Percentiles rank a stretch among this genome's conserved stretches.
Conservation (phyloP, 2,329 filamentous ascomycete species). For the Fusarium chlamydosporum region DNA sequence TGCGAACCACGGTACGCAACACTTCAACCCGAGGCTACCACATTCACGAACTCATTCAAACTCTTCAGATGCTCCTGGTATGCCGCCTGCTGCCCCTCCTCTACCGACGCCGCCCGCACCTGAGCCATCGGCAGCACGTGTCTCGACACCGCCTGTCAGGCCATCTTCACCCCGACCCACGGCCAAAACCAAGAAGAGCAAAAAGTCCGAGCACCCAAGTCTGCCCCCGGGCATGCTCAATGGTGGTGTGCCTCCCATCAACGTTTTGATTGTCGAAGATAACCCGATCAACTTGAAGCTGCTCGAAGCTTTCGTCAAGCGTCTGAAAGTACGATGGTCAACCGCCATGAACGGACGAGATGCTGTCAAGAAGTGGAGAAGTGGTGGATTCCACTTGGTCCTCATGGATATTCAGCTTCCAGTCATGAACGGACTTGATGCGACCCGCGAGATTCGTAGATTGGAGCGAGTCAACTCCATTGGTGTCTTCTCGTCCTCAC, state of each 20-base stretch:
- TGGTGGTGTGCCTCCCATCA: constrained; percentile 91
- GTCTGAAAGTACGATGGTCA: constrained; percentile 94
- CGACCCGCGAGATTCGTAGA: constrained; percentile 92
- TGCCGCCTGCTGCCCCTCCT: constrained; percentile 65
- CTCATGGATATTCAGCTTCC: constrained; percentile 99
- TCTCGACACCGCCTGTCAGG: constrained; percentile 67
- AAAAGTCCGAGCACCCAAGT: constrained; percentile 64
- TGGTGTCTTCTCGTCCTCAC: constrained; percentile 85
- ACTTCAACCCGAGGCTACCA: constrained; percentile 57
- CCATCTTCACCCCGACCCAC: constrained; percentile 64
- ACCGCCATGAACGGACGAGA: constrained; percentile 97
- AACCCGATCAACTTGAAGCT: constrained; percentile 98
- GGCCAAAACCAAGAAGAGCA: constrained; percentile 64
- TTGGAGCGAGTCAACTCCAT: constrained; percentile 93
- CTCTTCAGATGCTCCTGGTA: constrained; percentile 67
- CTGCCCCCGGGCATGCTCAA: constrained; percentile 78
- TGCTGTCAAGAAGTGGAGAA: constrained; percentile 92
- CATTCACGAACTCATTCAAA: constrained; percentile 71
- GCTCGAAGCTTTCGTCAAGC: constrained; percentile 94
- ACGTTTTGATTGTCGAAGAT: constrained; percentile 97
- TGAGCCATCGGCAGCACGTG: constrained; percentile 59
- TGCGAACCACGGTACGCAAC: constrained; percentile 53
- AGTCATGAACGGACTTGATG: constrained; percentile 95
- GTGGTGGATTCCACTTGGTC: constrained; percentile 93
- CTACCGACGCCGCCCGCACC: constrained; percentile 67